Conservation (phyloP, 345 rosid species). For the Citrus maxima region DNA sequence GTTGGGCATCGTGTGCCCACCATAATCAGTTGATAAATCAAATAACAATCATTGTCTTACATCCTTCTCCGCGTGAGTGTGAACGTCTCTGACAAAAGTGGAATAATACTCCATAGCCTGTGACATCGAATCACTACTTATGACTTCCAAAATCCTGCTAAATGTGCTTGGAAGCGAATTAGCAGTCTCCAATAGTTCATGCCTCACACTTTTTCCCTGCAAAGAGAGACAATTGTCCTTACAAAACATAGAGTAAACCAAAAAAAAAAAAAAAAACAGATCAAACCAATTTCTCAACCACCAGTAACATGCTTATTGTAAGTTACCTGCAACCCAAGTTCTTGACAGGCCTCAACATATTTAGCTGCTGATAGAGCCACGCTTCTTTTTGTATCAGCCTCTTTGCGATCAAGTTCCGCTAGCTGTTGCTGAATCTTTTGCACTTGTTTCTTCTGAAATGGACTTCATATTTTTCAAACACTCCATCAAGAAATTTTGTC, state of each 20-base stretch:
- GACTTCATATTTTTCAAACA: constrained; percentile 42
- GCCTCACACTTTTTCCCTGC: constrained; percentile 88
- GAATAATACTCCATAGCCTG: constrained; percentile 76
- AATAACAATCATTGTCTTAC: constrained; percentile 39
- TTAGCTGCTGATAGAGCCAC: constrained; percentile 78
- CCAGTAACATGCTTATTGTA: not conserved
- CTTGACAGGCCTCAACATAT: constrained; percentile 89
- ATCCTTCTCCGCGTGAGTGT: constrained; percentile 80
- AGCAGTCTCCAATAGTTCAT: constrained; percentile 89
- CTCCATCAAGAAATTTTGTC: constrained; percentile 2
- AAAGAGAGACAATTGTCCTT: constrained; percentile 7
- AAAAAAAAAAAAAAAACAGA: constrained; percentile 12
- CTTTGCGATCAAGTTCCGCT: constrained; percentile 88
- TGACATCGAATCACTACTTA: constrained; percentile 65
- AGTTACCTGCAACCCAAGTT: constrained; percentile 92
- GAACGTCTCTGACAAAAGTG: constrained; percentile 78
- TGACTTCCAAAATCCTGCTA: constrained; percentile 66
- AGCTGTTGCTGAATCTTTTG: constrained; percentile 92
- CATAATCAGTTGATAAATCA: constrained; percentile 2
- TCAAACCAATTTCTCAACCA: constrained; percentile 15
- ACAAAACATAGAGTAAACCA: not conserved
- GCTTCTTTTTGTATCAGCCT: constrained; percentile 84
- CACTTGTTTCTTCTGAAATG: constrained; percentile 92
- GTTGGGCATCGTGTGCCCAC: not conserved
- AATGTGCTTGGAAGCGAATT: constrained; percentile 81